A percentile compares a stretch with the other conserved stretches of the same genome.
These are phyloP conservation scores for Mycena sanguinolenta DNA, from an alignment of 768 basidiomycete genomes.

Conservation along the genomic window DNA sequence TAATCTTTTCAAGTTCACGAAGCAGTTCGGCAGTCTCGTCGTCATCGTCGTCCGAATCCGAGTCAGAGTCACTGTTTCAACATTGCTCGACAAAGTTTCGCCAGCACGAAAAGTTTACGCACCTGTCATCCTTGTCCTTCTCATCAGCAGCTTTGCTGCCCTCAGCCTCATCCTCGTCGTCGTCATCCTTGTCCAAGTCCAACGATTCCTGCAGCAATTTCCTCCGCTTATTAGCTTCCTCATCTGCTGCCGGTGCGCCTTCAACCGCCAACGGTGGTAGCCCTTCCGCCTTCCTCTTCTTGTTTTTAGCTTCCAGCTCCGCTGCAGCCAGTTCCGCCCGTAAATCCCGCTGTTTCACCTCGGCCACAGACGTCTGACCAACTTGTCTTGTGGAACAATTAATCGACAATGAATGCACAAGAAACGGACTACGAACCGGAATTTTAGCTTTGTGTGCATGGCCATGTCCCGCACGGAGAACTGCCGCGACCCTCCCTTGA, in stretches of 20 bases:
- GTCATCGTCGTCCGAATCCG: slow-evolving; percentile 74
- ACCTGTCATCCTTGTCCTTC: slow-evolving; percentile 65
- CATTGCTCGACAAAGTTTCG: slow-evolving; percentile 1
- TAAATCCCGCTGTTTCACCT: slow-evolving; percentile 85
- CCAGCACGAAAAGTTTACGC: slow-evolving; percentile 27
- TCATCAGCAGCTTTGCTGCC: slow-evolving; percentile 48
- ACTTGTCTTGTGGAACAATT: slow-evolving; percentile 70
- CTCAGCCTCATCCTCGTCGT: slow-evolving; percentile 71
- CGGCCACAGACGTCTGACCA: slow-evolving; percentile 86
- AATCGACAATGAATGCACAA: not conserved
- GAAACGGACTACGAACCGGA: slow-evolving; percentile 69
- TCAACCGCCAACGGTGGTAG: slow-evolving; percentile 64
- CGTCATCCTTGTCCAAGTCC: slow-evolving; percentile 92
- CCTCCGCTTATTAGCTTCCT: slow-evolving; percentile 84
- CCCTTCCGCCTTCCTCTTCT: slow-evolving; percentile 94
- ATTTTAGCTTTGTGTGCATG: slow-evolving; percentile 97
- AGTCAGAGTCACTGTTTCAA: slow-evolving; percentile 60
- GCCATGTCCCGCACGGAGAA: slow-evolving; percentile 96
- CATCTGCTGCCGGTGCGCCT: slow-evolving; percentile 54
- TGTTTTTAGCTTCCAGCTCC: slow-evolving; percentile 88
- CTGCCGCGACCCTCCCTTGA: slow-evolving; percentile 92
- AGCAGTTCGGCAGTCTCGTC: slow-evolving; percentile 95
- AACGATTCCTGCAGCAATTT: slow-evolving; percentile 89
- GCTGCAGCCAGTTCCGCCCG: slow-evolving; percentile 86
- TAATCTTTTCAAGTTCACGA: slow-evolving; percentile 98